phyloP scores from a whole-genome alignment of 2,329 filamentous ascomycete species.

The Mariannaea sp. region DNA sequence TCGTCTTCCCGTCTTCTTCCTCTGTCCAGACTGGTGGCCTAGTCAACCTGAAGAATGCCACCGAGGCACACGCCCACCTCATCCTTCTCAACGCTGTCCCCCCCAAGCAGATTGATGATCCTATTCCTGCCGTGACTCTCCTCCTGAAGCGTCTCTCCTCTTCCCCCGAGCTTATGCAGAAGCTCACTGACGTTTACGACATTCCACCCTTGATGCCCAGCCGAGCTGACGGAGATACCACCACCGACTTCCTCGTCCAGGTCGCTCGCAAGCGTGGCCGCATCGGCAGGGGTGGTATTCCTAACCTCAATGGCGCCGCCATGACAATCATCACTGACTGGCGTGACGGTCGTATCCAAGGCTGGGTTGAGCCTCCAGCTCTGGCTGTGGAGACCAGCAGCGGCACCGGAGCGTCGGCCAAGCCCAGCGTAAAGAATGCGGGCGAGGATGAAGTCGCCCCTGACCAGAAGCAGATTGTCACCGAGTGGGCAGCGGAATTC shows the following conservation, averaged over 20 bases:
- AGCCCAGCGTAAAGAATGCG: conserved; percentile 44
- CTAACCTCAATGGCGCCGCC: conserved; percentile 84
- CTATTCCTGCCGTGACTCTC: conserved; percentile 81
- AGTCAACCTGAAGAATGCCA: conserved; percentile 61
- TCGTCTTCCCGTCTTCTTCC: conserved; percentile 80
- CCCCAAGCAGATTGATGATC: conserved; percentile 92
- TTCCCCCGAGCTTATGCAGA: conserved; percentile 74
- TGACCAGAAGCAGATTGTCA: conserved; percentile 86
- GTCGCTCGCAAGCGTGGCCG: conserved; percentile 92
- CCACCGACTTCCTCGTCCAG: conserved; percentile 91
- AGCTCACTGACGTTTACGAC: conserved; percentile 82
- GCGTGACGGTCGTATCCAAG: conserved; percentile 92
- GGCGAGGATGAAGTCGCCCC: conserved; percentile 54
- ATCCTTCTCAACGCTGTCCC: conserved; percentile 90
- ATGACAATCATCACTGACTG: conserved; percentile 96
- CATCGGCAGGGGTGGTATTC: conserved; percentile 85
- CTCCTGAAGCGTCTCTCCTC: conserved; percentile 80
- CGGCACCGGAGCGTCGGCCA: conserved; percentile 38
- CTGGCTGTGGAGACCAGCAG: conserved; percentile 56
- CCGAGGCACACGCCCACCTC: conserved; percentile 80
- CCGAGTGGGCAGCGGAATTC: conserved; percentile 93
- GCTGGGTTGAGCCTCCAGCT: conserved; percentile 81
- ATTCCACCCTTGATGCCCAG: conserved; percentile 75
- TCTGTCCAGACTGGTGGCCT: conserved; percentile 46
- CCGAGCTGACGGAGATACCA: conserved; percentile 72